Conservation (phyloP, 1,139 yeast species). For the Scheffersomyces parashehatae region DNA sequence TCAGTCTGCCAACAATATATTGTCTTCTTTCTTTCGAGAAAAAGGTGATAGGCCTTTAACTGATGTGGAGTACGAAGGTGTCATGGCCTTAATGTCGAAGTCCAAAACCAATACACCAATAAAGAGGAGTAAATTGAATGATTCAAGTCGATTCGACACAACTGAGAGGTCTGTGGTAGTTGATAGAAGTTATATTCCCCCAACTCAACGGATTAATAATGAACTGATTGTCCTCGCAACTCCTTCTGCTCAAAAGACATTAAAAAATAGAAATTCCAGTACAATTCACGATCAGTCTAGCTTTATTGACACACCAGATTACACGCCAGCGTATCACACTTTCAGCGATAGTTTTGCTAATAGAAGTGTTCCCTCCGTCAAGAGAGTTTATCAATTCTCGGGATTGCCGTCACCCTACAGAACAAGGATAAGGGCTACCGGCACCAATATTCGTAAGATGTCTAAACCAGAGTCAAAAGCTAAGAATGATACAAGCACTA, state of each 20-base stretch:
- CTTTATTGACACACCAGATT: conserved; percentile 38
- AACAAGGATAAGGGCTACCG: conserved; percentile 45
- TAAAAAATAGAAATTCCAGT: conserved; percentile 14
- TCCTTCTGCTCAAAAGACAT: conserved; percentile 23
- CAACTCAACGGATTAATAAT: neutral
- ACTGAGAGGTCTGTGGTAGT: neutral
- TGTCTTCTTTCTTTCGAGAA: conserved; percentile 69
- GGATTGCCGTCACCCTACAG: conserved; percentile 67
- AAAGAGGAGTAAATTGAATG: conserved; percentile 1
- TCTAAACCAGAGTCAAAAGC: no score
- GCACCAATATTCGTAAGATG: no score
- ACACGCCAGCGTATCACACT: conserved; percentile 39
- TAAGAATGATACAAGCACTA: no score
- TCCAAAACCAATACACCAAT: conserved; percentile 17
- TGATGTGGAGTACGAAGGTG: conserved; percentile 84
- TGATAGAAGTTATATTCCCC: neutral
- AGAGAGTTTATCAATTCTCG: conserved; percentile 60
- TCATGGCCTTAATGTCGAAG: conserved; percentile 53
- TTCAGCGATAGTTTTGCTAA: conserved; percentile 28
- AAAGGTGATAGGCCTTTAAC: conserved; percentile 78
- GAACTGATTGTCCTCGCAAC: conserved; percentile 13
- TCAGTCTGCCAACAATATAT: conserved; percentile 48
- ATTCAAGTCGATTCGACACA: neutral
- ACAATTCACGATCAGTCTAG: conserved; percentile 8
- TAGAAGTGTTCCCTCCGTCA: conserved; percentile 35